Percentiles rank a stretch among this genome's conserved stretches.
phyloP scores from a whole-genome alignment of 208 protist species.

The Trypanosoma theileri region DNA sequence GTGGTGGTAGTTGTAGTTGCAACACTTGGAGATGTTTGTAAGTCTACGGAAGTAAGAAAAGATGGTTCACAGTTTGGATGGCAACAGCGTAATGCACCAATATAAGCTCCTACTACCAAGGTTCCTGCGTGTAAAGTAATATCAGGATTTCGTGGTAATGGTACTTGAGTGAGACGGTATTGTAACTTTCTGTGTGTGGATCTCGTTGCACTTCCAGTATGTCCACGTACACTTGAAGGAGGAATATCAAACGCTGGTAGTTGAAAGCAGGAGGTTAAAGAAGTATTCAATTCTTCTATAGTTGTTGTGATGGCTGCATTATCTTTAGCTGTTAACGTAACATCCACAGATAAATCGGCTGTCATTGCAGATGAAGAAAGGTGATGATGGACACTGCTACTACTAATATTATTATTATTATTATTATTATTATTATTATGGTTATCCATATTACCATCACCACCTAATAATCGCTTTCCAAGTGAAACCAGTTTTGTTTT shows the following conservation, averaged over 20 bases:
- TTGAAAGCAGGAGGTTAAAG: background rate
- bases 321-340: background rate
- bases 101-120: constrained; percentile 65
- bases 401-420: background rate
- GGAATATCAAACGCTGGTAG: constrained; percentile 5
- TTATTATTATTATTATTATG: background rate
- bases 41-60: background rate
- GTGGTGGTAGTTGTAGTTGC: background rate
- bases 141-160: constrained; percentile 29
- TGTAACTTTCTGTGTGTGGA: constrained; percentile 1
- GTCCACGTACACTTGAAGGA: background rate
- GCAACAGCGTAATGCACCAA: constrained; percentile 47
- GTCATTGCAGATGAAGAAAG: too few relatives aligned
- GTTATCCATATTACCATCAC: background rate
- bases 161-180: constrained; percentile 14
- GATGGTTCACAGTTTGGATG: constrained; percentile 14
- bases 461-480: constrained; percentile 6
- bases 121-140: constrained; percentile 45
- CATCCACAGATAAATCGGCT: too few relatives aligned
- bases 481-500: constrained; percentile 13
- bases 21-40: background rate
- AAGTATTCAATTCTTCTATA: background rate
- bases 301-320: constrained; percentile 4
- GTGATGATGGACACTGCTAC: too few relatives aligned
- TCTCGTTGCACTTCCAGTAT: background rate